phyloP scores from a whole-genome alignment of 192 early-diverging fungal species.

The Lobosporangium transversale region DNA sequence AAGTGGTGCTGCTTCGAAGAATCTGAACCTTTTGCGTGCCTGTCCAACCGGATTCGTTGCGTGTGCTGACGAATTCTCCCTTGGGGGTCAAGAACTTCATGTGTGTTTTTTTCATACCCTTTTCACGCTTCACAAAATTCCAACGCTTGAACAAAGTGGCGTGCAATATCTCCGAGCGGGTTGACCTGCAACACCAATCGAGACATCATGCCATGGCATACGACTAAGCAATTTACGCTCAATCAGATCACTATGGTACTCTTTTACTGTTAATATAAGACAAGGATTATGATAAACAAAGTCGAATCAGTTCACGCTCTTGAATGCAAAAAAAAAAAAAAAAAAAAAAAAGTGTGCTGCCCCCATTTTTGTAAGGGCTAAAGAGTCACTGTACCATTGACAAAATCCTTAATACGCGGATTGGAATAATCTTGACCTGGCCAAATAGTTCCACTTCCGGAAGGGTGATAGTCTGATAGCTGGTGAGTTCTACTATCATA shows the following conservation, averaged over 20 bases:
- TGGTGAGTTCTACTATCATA: conserved; percentile 85
- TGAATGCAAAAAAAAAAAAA: background rate
- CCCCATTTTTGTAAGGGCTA: too few species aligned
- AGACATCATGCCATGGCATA: conserved; percentile 94
- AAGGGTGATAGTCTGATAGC: conserved; percentile 73
- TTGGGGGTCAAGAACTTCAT: conserved; percentile 79
- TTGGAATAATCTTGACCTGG: conserved; percentile 91
- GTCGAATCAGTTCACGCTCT: background rate
- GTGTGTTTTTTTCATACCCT: conserved; percentile 64
- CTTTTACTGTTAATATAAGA: conserved; percentile 60
- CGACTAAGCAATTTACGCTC: conserved; percentile 62
- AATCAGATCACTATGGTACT: conserved; percentile 60
- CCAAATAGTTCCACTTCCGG: conserved; percentile 58
- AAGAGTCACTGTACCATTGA: conserved; percentile 52
- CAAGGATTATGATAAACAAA: background rate
- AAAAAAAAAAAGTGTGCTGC: too few species aligned
- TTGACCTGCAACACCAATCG: conserved; percentile 80
- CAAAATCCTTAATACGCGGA: conserved; percentile 84
- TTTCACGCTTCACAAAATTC: conserved; percentile 86
- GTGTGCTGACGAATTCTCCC: conserved; percentile 73
- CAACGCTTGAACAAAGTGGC: conserved; percentile 91
- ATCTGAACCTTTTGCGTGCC: conserved; percentile 76
- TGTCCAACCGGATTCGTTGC: conserved; percentile 66
- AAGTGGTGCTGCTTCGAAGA: conserved; percentile 73
- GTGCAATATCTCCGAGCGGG: conserved; percentile 85